These are phyloP conservation scores for Symbiodinium natans DNA, from an alignment of 73 alveolate genomes.

Conservation along the genomic window DNA sequence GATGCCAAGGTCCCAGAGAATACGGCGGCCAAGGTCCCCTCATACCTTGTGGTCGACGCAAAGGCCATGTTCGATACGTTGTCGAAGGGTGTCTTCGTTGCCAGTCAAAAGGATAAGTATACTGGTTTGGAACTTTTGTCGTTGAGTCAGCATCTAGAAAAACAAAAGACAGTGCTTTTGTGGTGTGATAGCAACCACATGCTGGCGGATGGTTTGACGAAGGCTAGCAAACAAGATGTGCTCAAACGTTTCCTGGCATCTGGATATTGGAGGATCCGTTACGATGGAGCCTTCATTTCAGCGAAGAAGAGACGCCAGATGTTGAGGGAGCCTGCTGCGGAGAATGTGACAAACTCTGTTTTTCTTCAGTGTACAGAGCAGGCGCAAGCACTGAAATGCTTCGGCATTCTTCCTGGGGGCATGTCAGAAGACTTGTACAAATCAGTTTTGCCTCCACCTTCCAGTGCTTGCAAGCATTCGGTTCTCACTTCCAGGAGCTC, in stretches of 20 bases:
- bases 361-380: too few relatives aligned
- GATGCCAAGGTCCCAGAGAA: background rate
- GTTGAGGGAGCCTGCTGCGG: background rate
- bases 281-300: background rate
- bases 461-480: background rate
- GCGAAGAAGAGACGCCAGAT: background rate
- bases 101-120: background rate
- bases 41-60: background rate
- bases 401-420: background rate
- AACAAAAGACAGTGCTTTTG: background rate
- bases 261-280: background rate
- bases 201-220: slow-evolving; percentile 6
- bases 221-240: background rate
- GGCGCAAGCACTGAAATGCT: background rate
- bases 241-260: background rate
- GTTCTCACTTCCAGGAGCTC: background rate
- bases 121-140: background rate
- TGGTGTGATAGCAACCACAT: background rate
- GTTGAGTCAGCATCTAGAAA: background rate
- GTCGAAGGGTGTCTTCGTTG: background rate
- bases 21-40: background rate
- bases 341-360: background rate
- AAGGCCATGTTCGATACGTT: background rate
- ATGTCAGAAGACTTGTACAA: background rate
- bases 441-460: background rate